These are phyloP conservation scores for Solanum chacoense DNA, from an alignment of 305 asterid genomes.

Conservation along the genomic window DNA sequence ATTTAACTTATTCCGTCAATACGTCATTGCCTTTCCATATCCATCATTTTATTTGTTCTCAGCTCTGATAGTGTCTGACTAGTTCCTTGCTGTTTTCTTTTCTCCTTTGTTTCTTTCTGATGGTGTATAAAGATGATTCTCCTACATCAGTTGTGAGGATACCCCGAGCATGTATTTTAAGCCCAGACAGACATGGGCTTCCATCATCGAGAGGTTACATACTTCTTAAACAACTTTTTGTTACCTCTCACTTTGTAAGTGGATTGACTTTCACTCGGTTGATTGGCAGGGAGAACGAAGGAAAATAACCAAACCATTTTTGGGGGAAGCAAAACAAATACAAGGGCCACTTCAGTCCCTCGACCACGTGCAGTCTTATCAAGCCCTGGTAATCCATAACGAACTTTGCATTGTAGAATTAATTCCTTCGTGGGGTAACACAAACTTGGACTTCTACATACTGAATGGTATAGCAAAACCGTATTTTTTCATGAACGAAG, in stretches of 20 bases:
- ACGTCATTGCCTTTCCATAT: neutral
- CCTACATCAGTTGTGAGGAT: constrained; percentile 47
- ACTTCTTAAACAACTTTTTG: neutral
- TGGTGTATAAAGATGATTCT: constrained; percentile 41
- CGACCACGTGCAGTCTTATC: constrained; percentile 92
- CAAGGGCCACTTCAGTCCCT: constrained; percentile 50
- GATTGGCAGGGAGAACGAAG: constrained; percentile 16
- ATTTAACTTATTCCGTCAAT: neutral
- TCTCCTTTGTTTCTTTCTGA: neutral
- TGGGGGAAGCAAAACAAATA: constrained; percentile 28
- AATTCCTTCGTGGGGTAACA: neutral
- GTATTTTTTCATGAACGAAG: neutral
- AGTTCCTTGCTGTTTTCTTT: neutral
- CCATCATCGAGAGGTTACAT: neutral
- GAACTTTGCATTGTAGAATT: neutral
- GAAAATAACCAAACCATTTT: constrained; percentile 15
- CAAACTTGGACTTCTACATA: neutral
- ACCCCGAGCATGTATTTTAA: constrained; percentile 28
- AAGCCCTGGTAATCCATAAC: constrained; percentile 50
- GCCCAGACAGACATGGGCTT: constrained; percentile 18
- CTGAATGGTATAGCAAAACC: neutral
- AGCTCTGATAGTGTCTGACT: neutral
- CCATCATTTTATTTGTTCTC: neutral
- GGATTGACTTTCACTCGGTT: neutral
- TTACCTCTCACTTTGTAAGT: neutral